Evolutionary conservation across 129 eudicot genomes (phyloP), one percentile per base, ranked within the genome.

Genomic region (Saposhnikovia divaricata): DNA sequence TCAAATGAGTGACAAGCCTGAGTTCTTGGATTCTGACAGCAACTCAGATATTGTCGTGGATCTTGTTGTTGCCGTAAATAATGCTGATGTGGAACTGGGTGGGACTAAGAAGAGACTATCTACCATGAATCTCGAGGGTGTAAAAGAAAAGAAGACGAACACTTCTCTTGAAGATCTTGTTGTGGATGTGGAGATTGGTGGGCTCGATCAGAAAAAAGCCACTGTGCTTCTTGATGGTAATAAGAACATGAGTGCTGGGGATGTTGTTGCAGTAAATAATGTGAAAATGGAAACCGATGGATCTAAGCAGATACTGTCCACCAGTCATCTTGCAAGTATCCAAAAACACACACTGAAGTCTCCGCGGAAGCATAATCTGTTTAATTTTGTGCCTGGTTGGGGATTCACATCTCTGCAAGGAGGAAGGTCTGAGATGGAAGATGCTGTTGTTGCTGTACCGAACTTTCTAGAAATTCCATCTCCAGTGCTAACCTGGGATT

Each of bases 371-470:
- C 76, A 28, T 61, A 65, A 39, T 66, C 76, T 63, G 8, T 73
- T 80, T 16, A 82, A 75, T 77, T 77, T n/a, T 53, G 76, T 84
- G 14, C 86, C 90, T 25, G 79, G 74, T 40, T 87, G 90, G 90
- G 90, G 90, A 44, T 42, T 55, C 66, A 66, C 75, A 16, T 80
- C 90, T 31, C 23, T 80, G 7, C 70, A 83, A 45, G 90, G 90
- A 21, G 82, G 84, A 71, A 87, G 88, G 47, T 25, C 82, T 2
- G 90, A 87, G 72, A 87, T 87, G 90, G 90, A 87, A 80, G 90
- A 87, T 75, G 40, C 86, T 34, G 77, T 66, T n/a, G 79, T 80
- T 28, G 83, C 84, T 51, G 50, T 85, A 80, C 90, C 88, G 5
- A 74, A 70, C 39, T 87, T 87, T 68, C 21, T 87, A 38, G 81